Conservation (phyloP, 345 rosid species). For the Dipteronia sinensis region DNA sequence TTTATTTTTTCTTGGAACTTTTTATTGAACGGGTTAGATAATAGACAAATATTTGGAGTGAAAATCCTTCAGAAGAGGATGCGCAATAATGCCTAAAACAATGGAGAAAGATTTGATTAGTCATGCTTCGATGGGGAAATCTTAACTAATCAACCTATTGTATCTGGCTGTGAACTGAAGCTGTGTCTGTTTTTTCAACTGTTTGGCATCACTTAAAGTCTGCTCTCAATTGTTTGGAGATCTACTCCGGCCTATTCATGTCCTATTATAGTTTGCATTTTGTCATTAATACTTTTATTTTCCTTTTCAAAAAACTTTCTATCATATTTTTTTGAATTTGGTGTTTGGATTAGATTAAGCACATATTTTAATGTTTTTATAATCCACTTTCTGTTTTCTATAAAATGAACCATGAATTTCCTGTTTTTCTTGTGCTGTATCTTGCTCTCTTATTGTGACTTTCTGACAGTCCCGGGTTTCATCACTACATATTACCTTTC, state of each 20-base stretch:
- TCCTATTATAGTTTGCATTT: background rate
- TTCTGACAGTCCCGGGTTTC: constrained; percentile 69
- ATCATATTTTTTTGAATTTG: background rate
- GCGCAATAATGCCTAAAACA: background rate
- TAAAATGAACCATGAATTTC: background rate
- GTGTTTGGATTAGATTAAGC: background rate
- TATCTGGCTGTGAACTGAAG: background rate
- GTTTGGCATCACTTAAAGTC: background rate
- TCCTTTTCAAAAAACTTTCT: background rate
- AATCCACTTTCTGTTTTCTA: constrained; percentile 7
- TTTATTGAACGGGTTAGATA: background rate
- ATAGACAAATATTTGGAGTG: background rate
- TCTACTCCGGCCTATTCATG: background rate
- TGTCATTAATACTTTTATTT: background rate
- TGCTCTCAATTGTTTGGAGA: background rate
- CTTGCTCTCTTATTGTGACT: constrained; percentile 14
- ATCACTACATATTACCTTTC: constrained; percentile 83
- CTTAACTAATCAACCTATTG: background rate
- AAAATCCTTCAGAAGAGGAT: background rate
- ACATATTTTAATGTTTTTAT: background rate
- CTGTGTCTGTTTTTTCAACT: background rate
- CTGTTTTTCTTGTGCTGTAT: constrained; percentile 13
- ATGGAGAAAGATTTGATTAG: background rate
- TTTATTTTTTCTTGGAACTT: background rate
- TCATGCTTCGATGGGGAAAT: background rate